phyloP scores from a whole-genome alignment of 2,329 filamentous ascomycete genomes.

The Lachnellula suecica region DNA sequence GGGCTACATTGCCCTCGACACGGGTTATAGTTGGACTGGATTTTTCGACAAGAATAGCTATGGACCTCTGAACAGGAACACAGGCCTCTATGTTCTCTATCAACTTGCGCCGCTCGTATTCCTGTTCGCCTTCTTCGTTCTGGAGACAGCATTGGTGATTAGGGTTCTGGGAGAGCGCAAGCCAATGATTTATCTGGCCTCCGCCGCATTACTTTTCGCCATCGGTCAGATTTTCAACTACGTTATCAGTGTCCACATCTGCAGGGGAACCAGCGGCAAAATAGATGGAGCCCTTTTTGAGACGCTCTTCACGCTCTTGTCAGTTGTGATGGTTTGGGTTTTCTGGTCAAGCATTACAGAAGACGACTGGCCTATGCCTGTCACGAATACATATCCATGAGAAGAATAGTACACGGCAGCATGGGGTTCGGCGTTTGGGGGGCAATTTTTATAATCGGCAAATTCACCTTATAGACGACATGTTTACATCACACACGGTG shows the following conservation, averaged over 20 bases:
- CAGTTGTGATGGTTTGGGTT: conserved; percentile 82
- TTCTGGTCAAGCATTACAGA: conserved; percentile 99
- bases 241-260: conserved; percentile 87
- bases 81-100: conserved; percentile 91
- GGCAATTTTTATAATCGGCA: conserved; percentile 23
- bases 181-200: conserved; percentile 85
- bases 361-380: conserved; percentile 84
- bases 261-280: conserved; percentile 75
- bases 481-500: conserved; percentile 23
- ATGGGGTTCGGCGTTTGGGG: conserved; percentile 28
- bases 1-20: conserved; percentile 94
- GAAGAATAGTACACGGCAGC: conserved; percentile 11
- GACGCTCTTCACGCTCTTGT: conserved; percentile 84
- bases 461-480: conserved; percentile 27
- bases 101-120: conserved; percentile 87
- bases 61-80: conserved; percentile 65
- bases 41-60: conserved; percentile 63
- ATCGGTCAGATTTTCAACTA: conserved; percentile 97
- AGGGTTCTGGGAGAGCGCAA: conserved; percentile 82
- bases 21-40: conserved; percentile 80
- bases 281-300: conserved; percentile 94
- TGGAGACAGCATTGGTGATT: conserved; percentile 82
- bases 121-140: conserved; percentile 80
- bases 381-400: conserved; percentile 31
- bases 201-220: conserved; percentile 78